These are phyloP conservation scores for Schoenoplectus tabernaemontani DNA, from an alignment of 202 grass and related monocot genomes.

Conservation along the genomic window DNA sequence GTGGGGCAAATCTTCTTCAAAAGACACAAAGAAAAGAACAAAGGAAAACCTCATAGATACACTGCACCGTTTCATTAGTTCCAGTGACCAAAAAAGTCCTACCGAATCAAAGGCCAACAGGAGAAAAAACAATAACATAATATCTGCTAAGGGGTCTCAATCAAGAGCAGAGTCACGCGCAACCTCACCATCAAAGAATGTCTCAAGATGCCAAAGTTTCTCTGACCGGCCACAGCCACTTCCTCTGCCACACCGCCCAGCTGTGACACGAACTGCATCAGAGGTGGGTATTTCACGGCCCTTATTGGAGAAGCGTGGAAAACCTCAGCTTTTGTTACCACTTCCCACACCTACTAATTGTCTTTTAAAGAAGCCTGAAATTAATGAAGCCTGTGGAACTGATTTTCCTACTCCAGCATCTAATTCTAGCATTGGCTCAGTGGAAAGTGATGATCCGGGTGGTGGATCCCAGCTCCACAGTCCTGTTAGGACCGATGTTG, in stretches of 20 bases:
- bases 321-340: slow-evolving; percentile 52
- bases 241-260: slow-evolving; percentile 52
- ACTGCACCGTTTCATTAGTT: slow-evolving; percentile 77
- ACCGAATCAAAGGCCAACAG: slow-evolving; percentile 52
- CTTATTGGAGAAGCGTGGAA: slow-evolving; percentile 48
- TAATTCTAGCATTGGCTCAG: slow-evolving; percentile 84
- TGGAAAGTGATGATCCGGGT: slow-evolving; percentile 64
- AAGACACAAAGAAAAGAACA: slow-evolving; percentile 81
- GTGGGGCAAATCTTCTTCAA: slow-evolving; percentile 93
- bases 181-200: slow-evolving; percentile 81
- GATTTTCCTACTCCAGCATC: slow-evolving; percentile 57
- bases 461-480: slow-evolving; percentile 64
- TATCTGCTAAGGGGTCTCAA: slow-evolving; percentile 60
- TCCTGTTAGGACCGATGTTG: slow-evolving; percentile 52
- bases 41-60: slow-evolving; percentile 89
- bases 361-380: slow-evolving; percentile 46
- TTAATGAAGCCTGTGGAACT: slow-evolving; percentile 40
- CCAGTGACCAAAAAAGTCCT: slow-evolving; percentile 62
- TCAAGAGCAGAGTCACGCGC: slow-evolving; percentile 77
- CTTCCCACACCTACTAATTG: slow-evolving; percentile 43
- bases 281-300: slow-evolving; percentile 54
- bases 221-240: slow-evolving; percentile 65
- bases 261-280: slow-evolving; percentile 42
- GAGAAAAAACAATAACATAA: slow-evolving; percentile 38
- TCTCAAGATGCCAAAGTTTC: slow-evolving; percentile 96